Percentiles rank a stretch among this genome's conserved stretches.
Conservation (phyloP, 768 basidiomycete species). For the Leccinum rimulosum region DNA sequence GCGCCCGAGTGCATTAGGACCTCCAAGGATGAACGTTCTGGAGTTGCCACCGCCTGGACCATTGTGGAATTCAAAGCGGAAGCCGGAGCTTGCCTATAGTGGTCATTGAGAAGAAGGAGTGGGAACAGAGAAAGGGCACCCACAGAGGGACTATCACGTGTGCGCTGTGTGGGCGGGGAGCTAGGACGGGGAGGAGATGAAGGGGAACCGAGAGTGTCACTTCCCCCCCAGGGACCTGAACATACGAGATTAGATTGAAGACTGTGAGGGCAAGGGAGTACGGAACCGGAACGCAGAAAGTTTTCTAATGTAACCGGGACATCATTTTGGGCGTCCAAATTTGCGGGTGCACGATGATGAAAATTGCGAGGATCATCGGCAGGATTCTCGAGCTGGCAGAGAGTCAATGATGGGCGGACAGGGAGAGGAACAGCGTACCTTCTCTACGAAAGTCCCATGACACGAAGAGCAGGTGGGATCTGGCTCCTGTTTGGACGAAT, state of each 20-base stretch:
- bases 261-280: background rate
- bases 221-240: conserved; percentile 9
- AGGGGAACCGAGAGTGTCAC: background rate
- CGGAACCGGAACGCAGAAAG: conserved; percentile 45
- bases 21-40: conserved; percentile 39
- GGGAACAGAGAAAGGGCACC: background rate
- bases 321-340: conserved; percentile 26
- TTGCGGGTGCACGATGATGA: conserved; percentile 36
- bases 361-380: conserved; percentile 75
- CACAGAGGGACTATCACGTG: conserved; percentile 19
- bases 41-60: conserved; percentile 26
- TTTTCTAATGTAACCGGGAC: conserved; percentile 42
- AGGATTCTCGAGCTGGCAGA: conserved; percentile 66
- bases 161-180: conserved; percentile 16
- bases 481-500: conserved; percentile 50
- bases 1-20: conserved; percentile 27
- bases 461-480: conserved; percentile 85
- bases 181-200: conserved; percentile 10
- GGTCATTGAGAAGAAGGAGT: background rate
- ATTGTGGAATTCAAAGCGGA: conserved; percentile 38
- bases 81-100: conserved; percentile 20
- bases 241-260: background rate
- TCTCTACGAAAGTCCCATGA: conserved; percentile 79
- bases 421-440: conserved; percentile 32
- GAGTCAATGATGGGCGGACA: background rate